Evolutionary conservation across 108 stramenopile genomes (phyloP).

Genomic region (Skeletonema grethae): DNA sequence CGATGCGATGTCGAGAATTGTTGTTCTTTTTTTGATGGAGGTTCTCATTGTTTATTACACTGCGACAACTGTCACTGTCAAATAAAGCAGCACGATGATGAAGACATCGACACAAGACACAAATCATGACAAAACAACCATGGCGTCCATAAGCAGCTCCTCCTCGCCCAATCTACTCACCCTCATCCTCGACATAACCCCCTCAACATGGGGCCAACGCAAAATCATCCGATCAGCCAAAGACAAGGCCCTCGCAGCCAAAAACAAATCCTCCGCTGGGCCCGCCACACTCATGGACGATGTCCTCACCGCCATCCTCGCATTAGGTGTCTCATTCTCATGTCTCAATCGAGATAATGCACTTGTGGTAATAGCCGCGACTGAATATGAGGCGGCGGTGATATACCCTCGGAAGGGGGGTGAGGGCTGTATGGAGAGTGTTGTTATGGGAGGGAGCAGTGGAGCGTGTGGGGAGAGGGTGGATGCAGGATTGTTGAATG

Average conservation of each 20-base stretch:
- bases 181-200: slow-evolving; percentile 77
- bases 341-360: slow-evolving; percentile 67
- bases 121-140: not conserved
- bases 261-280: slow-evolving; percentile 66
- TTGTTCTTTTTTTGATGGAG: not conserved
- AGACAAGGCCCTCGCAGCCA: slow-evolving; percentile 57
- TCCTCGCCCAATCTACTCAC: slow-evolving; percentile 44
- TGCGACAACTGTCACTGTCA: not conserved
- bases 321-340: slow-evolving; percentile 57
- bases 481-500: slow-evolving; percentile 57
- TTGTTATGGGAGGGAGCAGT: slow-evolving; percentile 39
- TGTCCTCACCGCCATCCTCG: slow-evolving; percentile 55
- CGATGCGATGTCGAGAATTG: not conserved
- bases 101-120: too few species aligned
- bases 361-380: slow-evolving; percentile 73
- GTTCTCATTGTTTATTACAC: not conserved
- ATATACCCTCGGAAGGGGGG: slow-evolving; percentile 79
- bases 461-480: slow-evolving; percentile 39
- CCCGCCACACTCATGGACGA: slow-evolving; percentile 74
- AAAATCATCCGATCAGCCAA: slow-evolving; percentile 49
- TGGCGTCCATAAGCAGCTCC: slow-evolving; percentile 4
- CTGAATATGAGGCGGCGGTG: slow-evolving; percentile 64
- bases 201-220: slow-evolving; percentile 78
- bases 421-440: slow-evolving; percentile 46
- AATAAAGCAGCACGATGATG: too few species aligned